Evolutionary conservation across 2,329 filamentous ascomycete genomes (phyloP), one percentile per base, ranked within the genome.

Genomic region (Calonectria honghensis): DNA sequence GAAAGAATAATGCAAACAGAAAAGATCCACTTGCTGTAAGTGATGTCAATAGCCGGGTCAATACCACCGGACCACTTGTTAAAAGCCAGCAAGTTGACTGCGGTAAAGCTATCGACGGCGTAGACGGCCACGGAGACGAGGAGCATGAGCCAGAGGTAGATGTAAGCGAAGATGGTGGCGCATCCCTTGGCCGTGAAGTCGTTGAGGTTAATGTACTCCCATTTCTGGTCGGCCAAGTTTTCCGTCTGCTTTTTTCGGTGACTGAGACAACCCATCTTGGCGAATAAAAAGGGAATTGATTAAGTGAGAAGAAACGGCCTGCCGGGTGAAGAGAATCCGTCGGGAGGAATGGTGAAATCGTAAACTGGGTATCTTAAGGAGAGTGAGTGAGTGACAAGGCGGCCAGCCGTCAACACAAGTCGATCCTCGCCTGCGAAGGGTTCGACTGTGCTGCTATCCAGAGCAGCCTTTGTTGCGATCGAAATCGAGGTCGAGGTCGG

Each of bases 21-120:
- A 84, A 98, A 99, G 83, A 99, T 96, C 96, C 96, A 98, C 87
- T 97, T 97, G 16, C 95, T 94, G 69, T 96, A 91, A 64, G 91
- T 87, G 81, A 97, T 92, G 4, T 93, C 91, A 77, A 98, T 94
- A 51, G 91, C 90, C 1, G 96, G 96, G 79, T 95, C 87, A 79
- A 98, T 94, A 78, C 95, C 90, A 68, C 94, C 95, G 1, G 95
- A 95, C 96, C 96, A 98, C 74, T 92, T 92, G 86, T 97, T 92
- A 86, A 98, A 98, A 71, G 91, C 94, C 66, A 99, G 90, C 51
- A 99, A 89, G 77, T 98, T 97, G 86, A 98, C 91, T 76, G 96
- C 96, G 6, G 96, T 98, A 83, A 98, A 98, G 75, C 93, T 96
- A 86, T 98, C 96, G 83, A 97, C 94, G 35, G 89, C 93, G 85